Conservation (phyloP, 129 eudicot genomes). For the Oenanthe sinensis region DNA sequence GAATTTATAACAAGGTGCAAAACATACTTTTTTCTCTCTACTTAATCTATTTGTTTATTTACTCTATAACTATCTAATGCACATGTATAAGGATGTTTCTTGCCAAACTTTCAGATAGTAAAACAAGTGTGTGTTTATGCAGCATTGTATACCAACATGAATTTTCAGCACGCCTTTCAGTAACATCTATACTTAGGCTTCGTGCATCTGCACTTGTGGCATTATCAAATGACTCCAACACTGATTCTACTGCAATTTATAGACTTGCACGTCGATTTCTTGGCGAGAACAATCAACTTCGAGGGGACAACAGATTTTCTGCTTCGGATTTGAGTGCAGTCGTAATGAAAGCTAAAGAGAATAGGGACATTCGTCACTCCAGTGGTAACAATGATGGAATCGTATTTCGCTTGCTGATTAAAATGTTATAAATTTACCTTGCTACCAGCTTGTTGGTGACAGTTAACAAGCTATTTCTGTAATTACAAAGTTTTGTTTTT, state of each 20-base stretch:
- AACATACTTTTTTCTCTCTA: neutral
- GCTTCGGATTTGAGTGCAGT: conserved; percentile 18
- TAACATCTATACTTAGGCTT: conserved; percentile 58
- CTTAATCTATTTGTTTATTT: neutral
- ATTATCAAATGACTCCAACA: conserved; percentile 33
- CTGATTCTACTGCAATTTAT: conserved; percentile 34
- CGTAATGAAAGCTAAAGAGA: conserved; percentile 12
- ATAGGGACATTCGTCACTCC: conserved; percentile 7
- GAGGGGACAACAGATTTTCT: conserved; percentile 22
- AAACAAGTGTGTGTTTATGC: conserved; percentile 13
- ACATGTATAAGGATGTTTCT: neutral
- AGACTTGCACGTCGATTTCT: conserved; percentile 47
- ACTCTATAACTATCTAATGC: neutral
- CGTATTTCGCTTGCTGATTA: conserved; percentile 1
- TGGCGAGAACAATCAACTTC: conserved; percentile 24
- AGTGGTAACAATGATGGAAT: conserved; percentile 11
- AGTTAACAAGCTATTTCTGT: neutral
- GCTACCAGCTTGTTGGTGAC: conserved; percentile 1
- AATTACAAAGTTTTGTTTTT: neutral
- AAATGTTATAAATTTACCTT: neutral
- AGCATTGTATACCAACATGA: conserved; percentile 57
- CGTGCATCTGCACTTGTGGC: conserved; percentile 61
- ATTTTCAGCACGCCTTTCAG: conserved; percentile 67
- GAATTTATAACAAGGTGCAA: conserved; percentile 61
- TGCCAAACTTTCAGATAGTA: neutral